Evolutionary conservation across 148 eudicot genomes (phyloP).

Genomic region (Vaccinium myrtillus): DNA sequence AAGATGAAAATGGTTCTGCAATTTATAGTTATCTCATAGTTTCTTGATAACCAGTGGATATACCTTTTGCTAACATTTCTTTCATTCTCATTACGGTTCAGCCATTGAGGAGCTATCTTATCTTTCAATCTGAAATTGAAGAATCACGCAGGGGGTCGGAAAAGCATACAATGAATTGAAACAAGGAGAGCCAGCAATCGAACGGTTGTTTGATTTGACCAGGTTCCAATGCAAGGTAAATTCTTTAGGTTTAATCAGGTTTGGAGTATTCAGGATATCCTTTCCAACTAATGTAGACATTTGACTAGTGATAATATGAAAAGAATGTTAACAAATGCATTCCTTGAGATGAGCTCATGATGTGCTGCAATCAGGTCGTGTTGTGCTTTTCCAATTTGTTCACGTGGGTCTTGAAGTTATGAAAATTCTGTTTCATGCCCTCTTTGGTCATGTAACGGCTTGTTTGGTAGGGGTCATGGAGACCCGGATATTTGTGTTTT

Average conservation of each 20-base stretch:
- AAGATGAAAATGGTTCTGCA: not conserved
- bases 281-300: not conserved
- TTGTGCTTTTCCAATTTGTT: not conserved
- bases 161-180: conserved; percentile 95
- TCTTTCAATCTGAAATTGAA: conserved; percentile 33
- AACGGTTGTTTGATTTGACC: conserved; percentile 82
- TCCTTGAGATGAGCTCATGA: not conserved
- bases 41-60: not conserved
- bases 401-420: not conserved
- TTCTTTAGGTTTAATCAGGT: conserved; percentile 1
- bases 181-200: conserved; percentile 96
- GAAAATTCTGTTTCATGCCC: not conserved
- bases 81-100: conserved; percentile 24
- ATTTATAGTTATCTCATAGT: not conserved
- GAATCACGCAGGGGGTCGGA: conserved; percentile 76
- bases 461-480: no score
- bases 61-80: conserved; percentile 16
- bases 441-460: not conserved
- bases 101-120: conserved; percentile 29
- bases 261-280: not conserved
- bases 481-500: no score
- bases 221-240: conserved; percentile 62
- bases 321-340: not conserved
- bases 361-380: not conserved
- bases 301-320: not conserved